Evolutionary conservation across 768 basidiomycete genomes (phyloP).

Genomic region (Rhizopogon roseolus): DNA sequence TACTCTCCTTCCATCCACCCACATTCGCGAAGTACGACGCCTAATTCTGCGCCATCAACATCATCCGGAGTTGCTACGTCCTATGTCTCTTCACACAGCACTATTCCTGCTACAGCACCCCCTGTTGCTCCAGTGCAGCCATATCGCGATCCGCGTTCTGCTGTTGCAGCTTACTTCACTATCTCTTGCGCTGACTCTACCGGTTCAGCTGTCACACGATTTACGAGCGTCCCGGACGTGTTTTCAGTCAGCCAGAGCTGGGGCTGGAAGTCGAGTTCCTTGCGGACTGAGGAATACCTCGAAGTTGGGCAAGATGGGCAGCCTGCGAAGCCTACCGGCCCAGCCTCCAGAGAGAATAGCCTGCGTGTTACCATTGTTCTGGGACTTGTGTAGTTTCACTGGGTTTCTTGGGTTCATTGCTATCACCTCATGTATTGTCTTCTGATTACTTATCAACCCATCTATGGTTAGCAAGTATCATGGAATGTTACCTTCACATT

Average conservation of each 20-base stretch:
- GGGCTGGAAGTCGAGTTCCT: slow-evolving; percentile 81
- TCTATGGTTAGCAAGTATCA: not conserved
- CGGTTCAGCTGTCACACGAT: slow-evolving; percentile 77
- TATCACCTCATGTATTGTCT: not conserved
- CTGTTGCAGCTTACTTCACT: slow-evolving; percentile 76
- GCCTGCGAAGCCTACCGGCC: slow-evolving; percentile 25
- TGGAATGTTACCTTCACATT: too few relatives aligned
- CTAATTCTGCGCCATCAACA: slow-evolving; percentile 23
- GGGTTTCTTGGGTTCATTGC: not conserved
- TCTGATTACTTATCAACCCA: not conserved
- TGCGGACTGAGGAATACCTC: slow-evolving; percentile 47
- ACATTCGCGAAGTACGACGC: slow-evolving; percentile 40
- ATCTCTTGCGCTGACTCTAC: slow-evolving; percentile 79
- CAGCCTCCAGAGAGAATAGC: slow-evolving; percentile 45
- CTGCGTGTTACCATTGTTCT: slow-evolving; percentile 76
- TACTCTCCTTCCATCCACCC: slow-evolving; percentile 44
- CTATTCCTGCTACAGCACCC: slow-evolving; percentile 38
- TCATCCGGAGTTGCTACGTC: slow-evolving; percentile 13
- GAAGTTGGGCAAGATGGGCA: slow-evolving; percentile 30
- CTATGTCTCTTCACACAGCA: slow-evolving; percentile 16
- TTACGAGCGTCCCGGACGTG: slow-evolving; percentile 80
- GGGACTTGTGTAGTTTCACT: slow-evolving; percentile 53
- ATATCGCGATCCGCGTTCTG: slow-evolving; percentile 70
- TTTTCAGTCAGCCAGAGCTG: slow-evolving; percentile 86
- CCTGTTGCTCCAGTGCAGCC: slow-evolving; percentile 55